Evolutionary conservation across 2,329 filamentous ascomycete species (phyloP), one percentile per base, ranked within the genome.

Genomic region (Cordyceps cateniannulata): DNA sequence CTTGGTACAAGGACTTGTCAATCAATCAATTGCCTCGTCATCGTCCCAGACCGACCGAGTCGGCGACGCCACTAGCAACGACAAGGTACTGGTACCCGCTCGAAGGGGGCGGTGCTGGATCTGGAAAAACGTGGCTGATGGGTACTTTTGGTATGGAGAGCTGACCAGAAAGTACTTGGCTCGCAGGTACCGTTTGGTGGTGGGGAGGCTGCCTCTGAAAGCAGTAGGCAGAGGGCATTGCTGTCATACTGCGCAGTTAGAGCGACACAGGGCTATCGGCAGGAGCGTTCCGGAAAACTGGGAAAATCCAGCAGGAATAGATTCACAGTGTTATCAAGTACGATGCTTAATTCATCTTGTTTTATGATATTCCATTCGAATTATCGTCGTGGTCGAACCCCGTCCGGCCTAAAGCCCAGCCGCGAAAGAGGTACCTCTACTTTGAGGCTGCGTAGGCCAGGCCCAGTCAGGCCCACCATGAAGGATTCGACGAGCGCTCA

Each of bases 21-120:
- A 59, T 60, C 47, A 35, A n/a, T n/a, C n/a, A 60, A 63, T 69
- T 73, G 73, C 73, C 73, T 76, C 73, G 73, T 75, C 73, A 76
- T 75, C 73, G 68, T 68, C 69, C 66, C 63, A 65, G 63, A 65
- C 61, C 63, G 67, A 54, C 59, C 56, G 58, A 63, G 64, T 51
- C 47, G 62, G 57, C 60, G 32, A 55, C 49, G 60, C 62, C 59
- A 58, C 52, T 44, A 52, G 63, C 55, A 56, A 48, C 20, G 20
- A 50, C 20, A 25, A 66, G 59, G 63, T 64, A 63, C 59, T 57
- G 27, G 65, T 68, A 68, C 65, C 53, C 62, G 56, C 58, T 48
- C 2, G 5, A 60, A 49, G 18, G 42, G 25, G 45, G 51, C 61
- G 58, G 53, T 56, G 48, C 49, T 44, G 20, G 38, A 59, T 53